Conservation (phyloP, 306 rosid genomes). For the Fragaria nilgerrensis region DNA sequence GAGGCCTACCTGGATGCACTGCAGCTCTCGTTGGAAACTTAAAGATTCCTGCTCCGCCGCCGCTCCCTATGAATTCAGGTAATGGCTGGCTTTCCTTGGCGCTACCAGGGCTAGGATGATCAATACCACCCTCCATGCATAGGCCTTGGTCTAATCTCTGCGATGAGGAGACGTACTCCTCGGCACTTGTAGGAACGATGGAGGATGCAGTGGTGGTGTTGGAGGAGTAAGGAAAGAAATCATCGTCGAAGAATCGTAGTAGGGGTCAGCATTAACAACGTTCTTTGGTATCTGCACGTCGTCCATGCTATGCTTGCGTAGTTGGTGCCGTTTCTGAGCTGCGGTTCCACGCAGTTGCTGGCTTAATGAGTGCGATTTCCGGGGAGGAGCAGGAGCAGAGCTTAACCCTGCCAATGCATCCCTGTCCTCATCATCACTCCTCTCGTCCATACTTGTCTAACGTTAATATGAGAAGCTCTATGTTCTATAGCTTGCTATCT, state of each 20-base stretch:
- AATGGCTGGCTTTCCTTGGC: slow-evolving; percentile 33
- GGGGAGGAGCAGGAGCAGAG: slow-evolving; percentile 54
- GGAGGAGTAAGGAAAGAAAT: slow-evolving; percentile 61
- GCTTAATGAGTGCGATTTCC: slow-evolving; percentile 83
- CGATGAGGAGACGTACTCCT: slow-evolving; percentile 30
- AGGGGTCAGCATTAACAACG: slow-evolving; percentile 12
- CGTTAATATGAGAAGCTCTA: neutral
- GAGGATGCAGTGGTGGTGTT: slow-evolving; percentile 23
- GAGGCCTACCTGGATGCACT: slow-evolving; percentile 83
- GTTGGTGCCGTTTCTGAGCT: slow-evolving; percentile 45
- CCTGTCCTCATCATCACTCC: slow-evolving; percentile 65
- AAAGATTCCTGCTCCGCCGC: slow-evolving; percentile 64
- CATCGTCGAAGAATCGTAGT: slow-evolving; percentile 61
- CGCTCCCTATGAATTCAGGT: slow-evolving; percentile 75
- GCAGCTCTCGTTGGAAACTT: slow-evolving; percentile 70
- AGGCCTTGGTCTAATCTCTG: slow-evolving; percentile 40
- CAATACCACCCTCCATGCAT: slow-evolving; percentile 32
- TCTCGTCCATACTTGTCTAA: slow-evolving; percentile 45
- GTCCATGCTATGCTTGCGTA: slow-evolving; percentile 89
- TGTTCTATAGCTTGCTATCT: neutral
- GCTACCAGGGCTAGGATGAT: slow-evolving; percentile 27
- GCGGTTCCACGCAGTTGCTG: slow-evolving; percentile 64
- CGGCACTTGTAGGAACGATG: neutral
- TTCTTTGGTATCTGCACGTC: slow-evolving; percentile 43
- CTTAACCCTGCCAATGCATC: slow-evolving; percentile 56